phyloP scores from a whole-genome alignment of 768 basidiomycete genomes.

The Gymnopilus junonius region DNA sequence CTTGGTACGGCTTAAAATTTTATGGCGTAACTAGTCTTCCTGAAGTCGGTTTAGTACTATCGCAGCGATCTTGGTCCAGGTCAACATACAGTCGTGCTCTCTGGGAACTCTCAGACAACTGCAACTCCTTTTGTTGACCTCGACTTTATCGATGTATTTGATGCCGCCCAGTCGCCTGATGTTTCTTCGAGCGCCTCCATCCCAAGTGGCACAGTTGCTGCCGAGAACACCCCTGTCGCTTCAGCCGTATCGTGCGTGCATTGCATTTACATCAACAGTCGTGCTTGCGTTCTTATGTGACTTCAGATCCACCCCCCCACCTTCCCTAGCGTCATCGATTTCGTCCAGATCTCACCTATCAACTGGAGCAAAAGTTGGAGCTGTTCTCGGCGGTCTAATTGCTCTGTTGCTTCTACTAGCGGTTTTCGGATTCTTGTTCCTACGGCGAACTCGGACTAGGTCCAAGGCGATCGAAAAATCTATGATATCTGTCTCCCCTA shows the following conservation, averaged over 20 bases:
- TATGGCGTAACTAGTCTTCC: background rate
- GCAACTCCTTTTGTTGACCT: constrained; percentile 48
- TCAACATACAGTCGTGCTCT: constrained; percentile 43
- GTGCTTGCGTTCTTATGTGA: background rate
- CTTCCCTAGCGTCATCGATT: background rate
- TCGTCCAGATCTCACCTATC: constrained; percentile 23
- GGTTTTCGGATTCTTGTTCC: constrained; percentile 25
- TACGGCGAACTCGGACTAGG: constrained; percentile 28
- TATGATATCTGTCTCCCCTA: constrained; percentile 33
- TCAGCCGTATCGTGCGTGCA: constrained; percentile 17
- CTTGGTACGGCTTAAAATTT: constrained; percentile 31
- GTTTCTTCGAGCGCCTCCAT: background rate
- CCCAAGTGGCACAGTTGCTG: constrained; percentile 8
- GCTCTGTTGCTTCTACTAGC: constrained; percentile 31
- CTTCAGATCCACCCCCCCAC: background rate
- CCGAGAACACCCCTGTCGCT: constrained; percentile 6
- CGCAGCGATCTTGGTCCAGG: constrained; percentile 40
- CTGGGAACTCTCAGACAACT: constrained; percentile 32
- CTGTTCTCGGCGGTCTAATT: constrained; percentile 28
- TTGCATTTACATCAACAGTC: background rate
- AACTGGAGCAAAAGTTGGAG: constrained; percentile 26
- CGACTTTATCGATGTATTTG: constrained; percentile 44
- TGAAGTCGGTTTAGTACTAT: constrained; percentile 41
- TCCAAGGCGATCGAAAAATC: constrained; percentile 25
- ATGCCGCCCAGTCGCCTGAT: constrained; percentile 19